Base-by-base conservation (phyloP, 169 alveolate genomes). In the Babesia bigemina region DNA sequence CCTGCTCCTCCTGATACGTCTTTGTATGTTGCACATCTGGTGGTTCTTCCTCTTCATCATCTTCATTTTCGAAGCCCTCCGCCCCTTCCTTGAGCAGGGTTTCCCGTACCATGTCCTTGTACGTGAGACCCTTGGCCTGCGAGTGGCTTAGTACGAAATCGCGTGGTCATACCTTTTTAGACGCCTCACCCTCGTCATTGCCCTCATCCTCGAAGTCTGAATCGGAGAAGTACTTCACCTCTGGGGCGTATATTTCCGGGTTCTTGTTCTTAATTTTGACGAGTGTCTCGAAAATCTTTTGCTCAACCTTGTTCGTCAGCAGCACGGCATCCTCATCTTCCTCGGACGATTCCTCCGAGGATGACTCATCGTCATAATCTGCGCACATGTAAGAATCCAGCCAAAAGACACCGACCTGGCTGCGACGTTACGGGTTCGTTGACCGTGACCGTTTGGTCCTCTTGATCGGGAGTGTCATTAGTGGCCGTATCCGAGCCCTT, bases 251-350 rank as follows among this genome's bases (percentile, higher is more conserved):
- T 12, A 92, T 86, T 26, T 58, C 72, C 16, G 95, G 95, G 60
- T 92, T 92, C 72, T 79, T 88, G 70, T 72, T 69, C 63, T 88
- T 91, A 45, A 92, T 91, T 11, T 63, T 50, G 33, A 52, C 22
- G 48, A 92, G 77, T 13, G 95, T 90, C 57, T 86, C 71, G 29
- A 91, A 73, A 12, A 92, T 89, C 60, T 91, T 91, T 55, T 52
- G 52, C 75, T 92, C 94, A 22, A 91, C 94, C 62, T 69, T 75
- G 28, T 76, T 74, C 12, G 93, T 88, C 28, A 92, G 76, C 13
- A 92, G 61, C 21, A 65, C 92, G 17, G 91, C 95, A 16, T 86
- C 90, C 42, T 79, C 88, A 55, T 92, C 95, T 61, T 91, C 95
- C 48, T 92, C 95, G 42, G 88, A 95, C 29, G 87, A 83, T n/a